Conservation (phyloP, 2,329 filamentous ascomycete species). For the Ceratocystis huliohia region DNA sequence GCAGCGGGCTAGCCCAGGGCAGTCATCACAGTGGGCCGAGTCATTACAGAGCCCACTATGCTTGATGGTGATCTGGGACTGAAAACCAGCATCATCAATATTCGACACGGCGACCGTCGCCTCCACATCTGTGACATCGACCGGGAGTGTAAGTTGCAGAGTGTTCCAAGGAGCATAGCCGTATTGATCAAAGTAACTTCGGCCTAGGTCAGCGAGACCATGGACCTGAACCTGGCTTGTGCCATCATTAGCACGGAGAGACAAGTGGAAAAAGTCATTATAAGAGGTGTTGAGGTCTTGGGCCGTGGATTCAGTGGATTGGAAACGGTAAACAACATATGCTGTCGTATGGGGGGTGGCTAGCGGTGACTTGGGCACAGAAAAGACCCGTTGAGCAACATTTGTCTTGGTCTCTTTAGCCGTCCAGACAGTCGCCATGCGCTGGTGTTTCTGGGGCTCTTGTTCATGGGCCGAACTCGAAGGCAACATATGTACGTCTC, state of each 20-base stretch:
- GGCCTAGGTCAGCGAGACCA: conserved; percentile 11
- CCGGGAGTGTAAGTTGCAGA: conserved; percentile 8
- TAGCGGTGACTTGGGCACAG: not conserved
- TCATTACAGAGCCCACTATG: conserved; percentile 12
- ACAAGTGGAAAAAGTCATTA: conserved; percentile 15
- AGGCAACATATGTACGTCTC: not conserved
- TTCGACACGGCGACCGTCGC: conserved; percentile 15
- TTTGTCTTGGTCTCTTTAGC: not conserved
- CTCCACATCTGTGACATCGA: not conserved
- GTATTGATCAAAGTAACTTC: conserved; percentile 17
- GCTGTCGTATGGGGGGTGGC: not conserved
- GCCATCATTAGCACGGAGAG: conserved; percentile 6
- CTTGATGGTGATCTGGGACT: conserved; percentile 14
- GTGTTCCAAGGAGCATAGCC: conserved; percentile 15
- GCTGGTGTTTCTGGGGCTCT: not conserved
- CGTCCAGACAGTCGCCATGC: conserved; percentile 10
- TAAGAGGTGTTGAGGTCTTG: conserved; percentile 2
- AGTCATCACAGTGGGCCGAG: conserved; percentile 12
- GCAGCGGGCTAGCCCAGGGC: conserved; percentile 18
- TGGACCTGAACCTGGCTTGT: conserved; percentile 10
- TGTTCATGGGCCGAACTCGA: not conserved
- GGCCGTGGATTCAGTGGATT: conserved; percentile 6
- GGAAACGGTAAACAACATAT: conserved; percentile 15
- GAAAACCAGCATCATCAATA: not conserved
- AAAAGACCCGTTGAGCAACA: not conserved